Percentiles rank a stretch among this genome's conserved stretches.
Evolutionary conservation across 805 yeast species (phyloP).

Genomic region (Pichia membranifaciens): DNA sequence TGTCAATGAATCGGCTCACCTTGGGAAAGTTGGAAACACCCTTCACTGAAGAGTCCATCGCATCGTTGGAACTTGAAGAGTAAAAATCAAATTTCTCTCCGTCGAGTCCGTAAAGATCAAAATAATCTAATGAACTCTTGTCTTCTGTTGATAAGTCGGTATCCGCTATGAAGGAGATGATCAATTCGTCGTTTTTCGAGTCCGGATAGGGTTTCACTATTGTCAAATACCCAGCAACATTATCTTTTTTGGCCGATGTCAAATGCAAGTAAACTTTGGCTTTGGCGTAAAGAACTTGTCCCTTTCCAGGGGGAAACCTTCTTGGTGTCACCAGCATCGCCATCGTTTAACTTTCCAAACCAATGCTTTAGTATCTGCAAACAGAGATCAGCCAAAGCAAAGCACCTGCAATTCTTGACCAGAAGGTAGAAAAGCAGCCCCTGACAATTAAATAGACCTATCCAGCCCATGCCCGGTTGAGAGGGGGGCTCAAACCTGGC

Average conservation of each 20-base stretch:
- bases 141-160: slow-evolving; percentile 30
- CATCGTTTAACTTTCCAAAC: background rate
- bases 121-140: slow-evolving; percentile 30
- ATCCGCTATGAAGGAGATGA: slow-evolving; percentile 68
- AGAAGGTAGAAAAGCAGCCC: too few relatives aligned
- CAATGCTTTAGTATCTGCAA: too few relatives aligned
- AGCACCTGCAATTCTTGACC: too few relatives aligned
- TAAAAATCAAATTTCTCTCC: slow-evolving; percentile 27
- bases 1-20: slow-evolving; percentile 35
- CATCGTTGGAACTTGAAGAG: slow-evolving; percentile 14
- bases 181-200: slow-evolving; percentile 47
- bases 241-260: slow-evolving; percentile 63
- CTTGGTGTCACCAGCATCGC: background rate
- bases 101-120: slow-evolving; percentile 34
- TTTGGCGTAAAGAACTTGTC: slow-evolving; percentile 47
- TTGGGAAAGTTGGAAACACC: slow-evolving; percentile 19
- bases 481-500: too few relatives aligned
- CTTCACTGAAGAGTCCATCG: slow-evolving; percentile 17
- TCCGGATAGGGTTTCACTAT: slow-evolving; percentile 49
- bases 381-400: too few relatives aligned
- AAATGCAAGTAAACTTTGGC: slow-evolving; percentile 84
- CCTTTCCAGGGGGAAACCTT: slow-evolving; percentile 33
- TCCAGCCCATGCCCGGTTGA: too few relatives aligned
- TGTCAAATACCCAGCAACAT: slow-evolving; percentile 71
- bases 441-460: too few relatives aligned